Evolutionary conservation across 805 yeast genomes (phyloP).

Genomic region (Ogataea siamensis): DNA sequence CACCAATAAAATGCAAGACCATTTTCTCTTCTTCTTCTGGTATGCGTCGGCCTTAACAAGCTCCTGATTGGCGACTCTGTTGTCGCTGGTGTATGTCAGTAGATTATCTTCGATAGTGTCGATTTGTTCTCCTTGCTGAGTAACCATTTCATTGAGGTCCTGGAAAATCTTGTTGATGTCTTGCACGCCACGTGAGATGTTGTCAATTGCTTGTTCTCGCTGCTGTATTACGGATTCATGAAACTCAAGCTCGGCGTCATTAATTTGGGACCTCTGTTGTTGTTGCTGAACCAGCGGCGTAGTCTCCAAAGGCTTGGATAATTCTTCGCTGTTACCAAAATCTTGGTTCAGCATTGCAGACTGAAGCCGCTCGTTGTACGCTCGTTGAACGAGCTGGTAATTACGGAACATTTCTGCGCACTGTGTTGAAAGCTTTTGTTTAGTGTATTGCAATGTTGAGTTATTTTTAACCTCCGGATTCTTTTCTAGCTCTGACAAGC

Average conservation of each 20-base stretch:
- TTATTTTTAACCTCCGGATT: slow-evolving; percentile 3
- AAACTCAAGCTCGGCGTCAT: slow-evolving; percentile 53
- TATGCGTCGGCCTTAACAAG: slow-evolving; percentile 71
- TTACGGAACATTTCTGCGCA: slow-evolving; percentile 49
- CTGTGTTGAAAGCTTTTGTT: slow-evolving; percentile 55
- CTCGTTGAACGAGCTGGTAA: slow-evolving; percentile 41
- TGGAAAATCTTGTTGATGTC: slow-evolving; percentile 85
- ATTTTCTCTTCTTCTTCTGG: slow-evolving; percentile 66
- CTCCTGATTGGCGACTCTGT: slow-evolving; percentile 70
- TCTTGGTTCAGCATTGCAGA: slow-evolving; percentile 37
- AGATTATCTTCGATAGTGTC: slow-evolving; percentile 84
- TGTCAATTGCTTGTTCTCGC: slow-evolving; percentile 67
- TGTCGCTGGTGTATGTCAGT: slow-evolving; percentile 56
- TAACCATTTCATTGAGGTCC: slow-evolving; percentile 73
- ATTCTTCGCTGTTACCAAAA: slow-evolving; percentile 20
- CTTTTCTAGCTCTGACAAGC: slow-evolving; percentile 16
- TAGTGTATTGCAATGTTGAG: slow-evolving; percentile 35
- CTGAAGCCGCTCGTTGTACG: slow-evolving; percentile 49
- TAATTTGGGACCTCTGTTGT: slow-evolving; percentile 32
- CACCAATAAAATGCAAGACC: slow-evolving; percentile 66
- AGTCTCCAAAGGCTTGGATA: slow-evolving; percentile 17
- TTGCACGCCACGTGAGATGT: slow-evolving; percentile 71
- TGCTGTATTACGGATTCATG: slow-evolving; percentile 67
- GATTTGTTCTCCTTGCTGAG: slow-evolving; percentile 81
- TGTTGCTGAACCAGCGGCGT: slow-evolving; percentile 26